Base-by-base conservation (phyloP, 345 rosid species). In the Gossypioides kirkii region DNA sequence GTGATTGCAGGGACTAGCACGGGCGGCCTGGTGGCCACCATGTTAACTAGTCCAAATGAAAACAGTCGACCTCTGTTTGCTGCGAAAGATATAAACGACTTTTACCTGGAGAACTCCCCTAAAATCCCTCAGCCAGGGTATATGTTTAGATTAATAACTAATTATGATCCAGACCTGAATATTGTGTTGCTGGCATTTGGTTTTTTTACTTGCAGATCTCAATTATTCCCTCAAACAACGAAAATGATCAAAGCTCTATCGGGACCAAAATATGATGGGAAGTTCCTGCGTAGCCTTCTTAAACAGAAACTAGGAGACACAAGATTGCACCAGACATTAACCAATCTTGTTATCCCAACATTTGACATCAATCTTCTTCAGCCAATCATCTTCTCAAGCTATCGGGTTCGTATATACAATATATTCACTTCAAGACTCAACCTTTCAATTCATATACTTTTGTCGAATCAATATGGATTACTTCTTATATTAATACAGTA, bases 281-380 rank as follows among this genome's bases (percentile, higher is more conserved):
- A 82, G 49, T 86, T 86, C 70, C 76, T 91, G 52, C 90, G 76
- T 58, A 69, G 73, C 28, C 41, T 87, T 43, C 77, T 88, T 8
- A 80, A 59, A 76, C 80, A 81, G 41, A 82, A 77, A 62, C 65
- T 91, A 58, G 91, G 95, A 10, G 80, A 84, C 8, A 72, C 50
- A 50, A 75, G 79, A 46, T 53, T 91, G 77, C 79, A 74, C 41
- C 84, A 91, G 80, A 82, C 97, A 14, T 77, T 91, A 66, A 88
- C 97, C 18, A 88, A 89, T 9, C 82, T 91, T 23, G 89, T 91
- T 10, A 91, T 91, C 67, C 93, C 94, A 14, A 85, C 97, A 2
- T 91, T 91, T 69, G 94, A 91, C 81, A 84, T 91, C 78, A 84
- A 82, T 68, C 49, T 47, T 32, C 91, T 91, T 67, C 93, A 90